Conservation (phyloP, 306 rosid genomes). For the Dryas octopetala region DNA sequence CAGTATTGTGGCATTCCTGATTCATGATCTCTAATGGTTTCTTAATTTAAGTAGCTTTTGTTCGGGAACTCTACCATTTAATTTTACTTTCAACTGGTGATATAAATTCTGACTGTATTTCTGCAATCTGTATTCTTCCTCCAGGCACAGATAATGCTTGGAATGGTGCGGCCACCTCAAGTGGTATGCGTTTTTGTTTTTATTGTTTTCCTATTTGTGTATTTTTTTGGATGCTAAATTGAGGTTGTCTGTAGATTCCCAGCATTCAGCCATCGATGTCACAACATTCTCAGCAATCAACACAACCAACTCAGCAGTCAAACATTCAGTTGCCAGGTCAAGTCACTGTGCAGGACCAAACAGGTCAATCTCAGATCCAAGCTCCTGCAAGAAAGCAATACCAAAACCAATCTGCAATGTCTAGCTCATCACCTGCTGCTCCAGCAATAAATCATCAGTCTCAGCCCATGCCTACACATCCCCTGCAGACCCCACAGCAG, state of each 20-base stretch:
- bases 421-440: constrained; percentile 57
- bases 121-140: constrained; percentile 27
- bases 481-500: constrained; percentile 62
- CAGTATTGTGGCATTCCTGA: background rate
- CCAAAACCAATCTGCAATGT: constrained; percentile 58
- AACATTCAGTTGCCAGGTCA: constrained; percentile 56
- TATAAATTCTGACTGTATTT: constrained; percentile 14
- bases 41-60: background rate
- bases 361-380: constrained; percentile 57
- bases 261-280: constrained; percentile 61
- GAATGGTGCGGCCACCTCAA: constrained; percentile 94
- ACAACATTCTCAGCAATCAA: constrained; percentile 60
- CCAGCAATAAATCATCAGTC: constrained; percentile 63
- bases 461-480: constrained; percentile 59
- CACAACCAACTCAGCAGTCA: constrained; percentile 48
- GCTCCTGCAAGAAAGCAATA: constrained; percentile 58
- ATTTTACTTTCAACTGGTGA: constrained; percentile 6
- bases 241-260: constrained; percentile 52
- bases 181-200: constrained; percentile 38
- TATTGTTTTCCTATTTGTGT: background rate
- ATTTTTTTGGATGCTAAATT: constrained; percentile 13
- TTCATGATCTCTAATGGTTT: background rate
- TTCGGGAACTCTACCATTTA: background rate
- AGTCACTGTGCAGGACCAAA: constrained; percentile 63
- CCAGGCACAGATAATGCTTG: constrained; percentile 98